phyloP scores from a whole-genome alignment of 148 eudicot species.

The Silene latifolia region DNA sequence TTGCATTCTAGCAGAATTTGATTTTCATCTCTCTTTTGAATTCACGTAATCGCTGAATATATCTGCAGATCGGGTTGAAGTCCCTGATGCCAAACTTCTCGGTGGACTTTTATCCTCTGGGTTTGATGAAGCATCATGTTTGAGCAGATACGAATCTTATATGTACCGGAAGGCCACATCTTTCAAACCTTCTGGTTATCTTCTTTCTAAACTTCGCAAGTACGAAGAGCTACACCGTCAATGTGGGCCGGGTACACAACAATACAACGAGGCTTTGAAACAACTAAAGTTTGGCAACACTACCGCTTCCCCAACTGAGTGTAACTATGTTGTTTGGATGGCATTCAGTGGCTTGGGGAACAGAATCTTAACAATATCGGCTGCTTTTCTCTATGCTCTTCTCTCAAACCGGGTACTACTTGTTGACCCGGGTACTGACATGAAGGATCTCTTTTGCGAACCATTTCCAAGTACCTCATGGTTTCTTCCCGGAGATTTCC shows the following conservation, averaged over 20 bases:
- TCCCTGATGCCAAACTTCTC: slow-evolving; percentile 38
- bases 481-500: slow-evolving; percentile 87
- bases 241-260: slow-evolving; percentile 80
- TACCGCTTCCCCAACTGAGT: slow-evolving; percentile 40
- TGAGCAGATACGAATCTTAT: slow-evolving; percentile 67
- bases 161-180: slow-evolving; percentile 46
- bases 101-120: slow-evolving; percentile 58
- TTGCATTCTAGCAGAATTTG: neutral
- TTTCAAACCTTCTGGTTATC: slow-evolving; percentile 60
- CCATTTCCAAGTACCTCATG: slow-evolving; percentile 83
- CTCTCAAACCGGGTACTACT: slow-evolving; percentile 79
- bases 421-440: slow-evolving; percentile 75
- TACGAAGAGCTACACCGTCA: slow-evolving; percentile 79
- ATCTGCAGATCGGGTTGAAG: slow-evolving; percentile 17
- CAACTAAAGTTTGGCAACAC: slow-evolving; percentile 35
- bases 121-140: slow-evolving; percentile 58
- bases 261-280: slow-evolving; percentile 54
- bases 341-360: slow-evolving; percentile 93
- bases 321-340: slow-evolving; percentile 88
- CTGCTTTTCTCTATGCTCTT: slow-evolving; percentile 84
- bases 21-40: neutral
- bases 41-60: slow-evolving; percentile 25
- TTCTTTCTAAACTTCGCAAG: slow-evolving; percentile 67
- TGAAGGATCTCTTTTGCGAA: slow-evolving; percentile 84
- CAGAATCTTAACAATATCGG: slow-evolving; percentile 67